A percentile compares a stretch with the other conserved stretches of the same genome.
Evolutionary conservation across 163 green algal genomes (phyloP).

Genomic region (Trebouxia gelatinosa): DNA sequence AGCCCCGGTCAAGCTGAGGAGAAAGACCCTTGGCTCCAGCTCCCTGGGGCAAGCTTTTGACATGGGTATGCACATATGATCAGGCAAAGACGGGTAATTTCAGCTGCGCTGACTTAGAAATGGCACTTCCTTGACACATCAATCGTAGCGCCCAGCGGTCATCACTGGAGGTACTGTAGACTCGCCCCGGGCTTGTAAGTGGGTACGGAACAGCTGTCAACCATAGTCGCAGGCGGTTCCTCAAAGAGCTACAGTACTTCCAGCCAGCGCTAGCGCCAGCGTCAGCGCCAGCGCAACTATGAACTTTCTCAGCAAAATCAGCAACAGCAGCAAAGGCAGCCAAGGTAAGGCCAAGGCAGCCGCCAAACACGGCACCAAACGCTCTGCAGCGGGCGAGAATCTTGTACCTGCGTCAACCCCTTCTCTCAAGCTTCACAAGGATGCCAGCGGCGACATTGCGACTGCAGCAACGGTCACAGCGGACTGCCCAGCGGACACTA

Average conservation of each 20-base stretch:
- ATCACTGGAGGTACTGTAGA: conserved; percentile 3
- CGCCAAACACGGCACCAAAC: too few species aligned
- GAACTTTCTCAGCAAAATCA: background rate
- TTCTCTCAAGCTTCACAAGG: conserved; percentile 19
- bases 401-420: background rate
- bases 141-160: conserved; percentile 10
- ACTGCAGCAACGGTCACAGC: background rate
- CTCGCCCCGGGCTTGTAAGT: background rate
- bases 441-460: background rate
- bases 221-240: background rate
- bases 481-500: background rate
- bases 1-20: too few species aligned
- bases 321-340: background rate
- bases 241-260: background rate
- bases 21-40: too few species aligned
- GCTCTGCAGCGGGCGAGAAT: background rate
- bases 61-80: too few species aligned
- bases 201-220: background rate
- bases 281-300: conserved; percentile 7
- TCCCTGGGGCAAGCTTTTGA: too few species aligned
- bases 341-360: too few species aligned
- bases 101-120: too few species aligned
- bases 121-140: too few species aligned
- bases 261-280: conserved; percentile 1
- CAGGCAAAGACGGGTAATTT: too few species aligned